Evolutionary conservation across 768 basidiomycete genomes (phyloP).

Genomic region (Solioccasus polychromus): DNA sequence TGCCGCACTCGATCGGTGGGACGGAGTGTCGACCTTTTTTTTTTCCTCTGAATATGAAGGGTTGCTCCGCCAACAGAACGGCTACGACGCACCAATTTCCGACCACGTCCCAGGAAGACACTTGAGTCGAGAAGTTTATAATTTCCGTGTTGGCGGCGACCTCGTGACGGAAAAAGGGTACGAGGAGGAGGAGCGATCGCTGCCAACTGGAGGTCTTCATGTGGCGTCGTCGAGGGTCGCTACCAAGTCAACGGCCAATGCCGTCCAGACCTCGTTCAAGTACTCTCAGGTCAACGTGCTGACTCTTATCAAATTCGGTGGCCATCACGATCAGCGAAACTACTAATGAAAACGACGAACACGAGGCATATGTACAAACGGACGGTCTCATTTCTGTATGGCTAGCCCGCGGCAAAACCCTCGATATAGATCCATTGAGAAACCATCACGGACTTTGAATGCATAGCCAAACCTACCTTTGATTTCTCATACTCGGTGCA

Average conservation of each 20-base stretch:
- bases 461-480: slow-evolving; percentile 14
- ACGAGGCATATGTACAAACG: slow-evolving; percentile 1
- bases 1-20: slow-evolving; percentile 31
- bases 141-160: slow-evolving; percentile 63
- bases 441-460: slow-evolving; percentile 29
- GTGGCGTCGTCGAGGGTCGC: too few relatives aligned
- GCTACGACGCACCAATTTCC: slow-evolving; percentile 34
- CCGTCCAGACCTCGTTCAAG: too few relatives aligned
- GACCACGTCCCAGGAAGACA: slow-evolving; percentile 17
- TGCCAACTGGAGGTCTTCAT: slow-evolving; percentile 14
- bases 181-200: slow-evolving; percentile 14
- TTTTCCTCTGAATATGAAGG: too few relatives aligned
- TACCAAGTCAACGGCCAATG: too few relatives aligned
- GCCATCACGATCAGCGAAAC: too few relatives aligned
- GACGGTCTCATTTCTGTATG: slow-evolving; percentile 19
- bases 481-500: slow-evolving; percentile 10
- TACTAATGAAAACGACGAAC: too few relatives aligned
- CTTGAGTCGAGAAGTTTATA: slow-evolving; percentile 46
- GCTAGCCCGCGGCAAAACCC: slow-evolving; percentile 7
- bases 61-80: too few relatives aligned
- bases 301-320: too few relatives aligned
- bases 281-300: too few relatives aligned
- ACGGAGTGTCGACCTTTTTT: slow-evolving; percentile 43
- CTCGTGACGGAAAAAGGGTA: slow-evolving; percentile 22
- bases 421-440: neutral